Evolutionary conservation across 23 red algal species (phyloP).

Genomic region (Porphyridium purpureum): DNA sequence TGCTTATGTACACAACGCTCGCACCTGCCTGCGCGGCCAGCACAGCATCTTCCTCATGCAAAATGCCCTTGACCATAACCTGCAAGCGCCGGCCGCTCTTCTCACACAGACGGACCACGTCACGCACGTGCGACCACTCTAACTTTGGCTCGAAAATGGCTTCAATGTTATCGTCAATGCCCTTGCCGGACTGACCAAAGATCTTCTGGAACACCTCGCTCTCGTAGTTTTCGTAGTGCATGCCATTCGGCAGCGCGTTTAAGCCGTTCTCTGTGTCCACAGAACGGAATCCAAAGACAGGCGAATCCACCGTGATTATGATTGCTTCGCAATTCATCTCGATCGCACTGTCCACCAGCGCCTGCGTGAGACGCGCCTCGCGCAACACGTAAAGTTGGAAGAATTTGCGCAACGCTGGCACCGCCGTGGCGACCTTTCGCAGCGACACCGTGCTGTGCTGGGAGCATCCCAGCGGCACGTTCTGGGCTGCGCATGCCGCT

Average conservation of each 20-base stretch:
- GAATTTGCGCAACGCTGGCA: slow-evolving; percentile 2
- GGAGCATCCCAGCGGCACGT: slow-evolving; percentile 5
- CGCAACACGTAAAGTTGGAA: slow-evolving; percentile 11
- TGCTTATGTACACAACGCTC: slow-evolving; percentile 2
- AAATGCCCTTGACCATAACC: slow-evolving; percentile 10
- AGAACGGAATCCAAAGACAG: slow-evolving; percentile 12
- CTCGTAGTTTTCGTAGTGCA: slow-evolving; percentile 7
- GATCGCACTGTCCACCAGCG: slow-evolving; percentile 2
- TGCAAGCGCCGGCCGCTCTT: neutral
- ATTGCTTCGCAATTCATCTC: neutral
- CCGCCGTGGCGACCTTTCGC: neutral
- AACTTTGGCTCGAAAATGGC: slow-evolving; percentile 7
- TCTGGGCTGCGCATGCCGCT: neutral
- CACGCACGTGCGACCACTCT: slow-evolving; percentile 4
- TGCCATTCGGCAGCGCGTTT: neutral
- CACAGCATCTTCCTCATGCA: neutral
- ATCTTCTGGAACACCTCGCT: neutral
- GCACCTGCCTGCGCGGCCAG: neutral
- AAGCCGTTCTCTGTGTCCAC: slow-evolving; percentile 10
- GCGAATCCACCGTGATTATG: slow-evolving; percentile 11
- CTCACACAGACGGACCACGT: neutral
- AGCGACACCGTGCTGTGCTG: slow-evolving; percentile 9
- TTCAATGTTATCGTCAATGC: slow-evolving; percentile 8
- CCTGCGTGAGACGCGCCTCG: neutral
- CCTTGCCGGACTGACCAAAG: slow-evolving; percentile 1